phyloP scores from a whole-genome alignment of 495 filamentous ascomycete species.

The Xylaria longipes region DNA sequence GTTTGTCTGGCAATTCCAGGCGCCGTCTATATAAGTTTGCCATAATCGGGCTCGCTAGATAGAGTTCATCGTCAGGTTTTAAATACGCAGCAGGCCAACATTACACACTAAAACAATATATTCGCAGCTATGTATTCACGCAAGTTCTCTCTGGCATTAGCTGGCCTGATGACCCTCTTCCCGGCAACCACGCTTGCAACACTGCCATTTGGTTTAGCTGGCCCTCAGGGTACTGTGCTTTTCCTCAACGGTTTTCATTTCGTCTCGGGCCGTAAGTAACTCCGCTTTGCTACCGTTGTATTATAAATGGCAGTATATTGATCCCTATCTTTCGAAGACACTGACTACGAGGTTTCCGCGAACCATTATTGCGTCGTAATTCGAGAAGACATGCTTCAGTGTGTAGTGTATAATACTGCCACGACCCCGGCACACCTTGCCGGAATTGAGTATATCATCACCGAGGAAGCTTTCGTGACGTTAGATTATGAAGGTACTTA shows the following conservation, averaged over 20 bases:
- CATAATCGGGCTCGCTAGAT: neutral
- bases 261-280: slow-evolving; percentile 37
- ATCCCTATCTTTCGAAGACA: slow-evolving; percentile 3
- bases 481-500: slow-evolving; percentile 35
- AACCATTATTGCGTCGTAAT: slow-evolving; percentile 49
- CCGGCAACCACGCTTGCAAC: slow-evolving; percentile 27
- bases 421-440: slow-evolving; percentile 36
- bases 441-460: slow-evolving; percentile 41
- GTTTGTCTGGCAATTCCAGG: neutral
- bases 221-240: slow-evolving; percentile 38
- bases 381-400: slow-evolving; percentile 38
- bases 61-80: neutral
- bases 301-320: neutral
- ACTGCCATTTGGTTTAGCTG: slow-evolving; percentile 37
- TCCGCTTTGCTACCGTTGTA: too few species aligned
- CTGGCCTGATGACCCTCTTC: slow-evolving; percentile 26
- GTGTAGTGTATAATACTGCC: slow-evolving; percentile 37
- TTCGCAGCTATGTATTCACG: slow-evolving; percentile 24
- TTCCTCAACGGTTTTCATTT: slow-evolving; percentile 52
- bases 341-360: slow-evolving; percentile 41
- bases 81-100: neutral
- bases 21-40: neutral
- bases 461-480: slow-evolving; percentile 34
- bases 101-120: neutral
- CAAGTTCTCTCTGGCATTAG: slow-evolving; percentile 16